These are phyloP conservation scores for Friedmanniomyces simplex DNA, from an alignment of 495 filamentous ascomycete species.

Conservation along the genomic window DNA sequence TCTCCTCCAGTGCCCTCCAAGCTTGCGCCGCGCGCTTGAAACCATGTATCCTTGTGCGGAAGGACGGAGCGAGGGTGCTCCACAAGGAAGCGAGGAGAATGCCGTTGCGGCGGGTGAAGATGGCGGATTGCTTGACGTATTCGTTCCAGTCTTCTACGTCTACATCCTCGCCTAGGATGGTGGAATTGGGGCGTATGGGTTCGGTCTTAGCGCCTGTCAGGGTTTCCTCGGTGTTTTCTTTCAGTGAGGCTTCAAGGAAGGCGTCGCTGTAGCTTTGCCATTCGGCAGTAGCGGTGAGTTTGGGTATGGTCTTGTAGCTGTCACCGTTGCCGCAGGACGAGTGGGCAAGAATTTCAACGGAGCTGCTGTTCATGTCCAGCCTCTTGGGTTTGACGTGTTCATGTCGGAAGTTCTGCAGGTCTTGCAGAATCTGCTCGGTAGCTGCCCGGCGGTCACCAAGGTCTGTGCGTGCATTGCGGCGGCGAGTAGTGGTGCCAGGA, in stretches of 20 bases:
- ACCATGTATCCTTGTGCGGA: conserved; percentile 4
- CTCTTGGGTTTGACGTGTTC: conserved; percentile 9
- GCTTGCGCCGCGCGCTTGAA: conserved; percentile 4
- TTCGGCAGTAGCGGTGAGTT: neutral
- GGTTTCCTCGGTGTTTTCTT: conserved; percentile 10
- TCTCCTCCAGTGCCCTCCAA: conserved; percentile 14
- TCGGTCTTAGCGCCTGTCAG: conserved; percentile 10
- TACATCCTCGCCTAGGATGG: neutral
- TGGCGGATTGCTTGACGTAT: conserved; percentile 18
- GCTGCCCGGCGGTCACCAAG: neutral
- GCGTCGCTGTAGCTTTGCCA: conserved; percentile 8
- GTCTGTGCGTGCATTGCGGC: neutral
- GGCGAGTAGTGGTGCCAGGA: neutral
- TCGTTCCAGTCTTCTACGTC: conserved; percentile 18
- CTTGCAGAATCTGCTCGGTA: conserved; percentile 12
- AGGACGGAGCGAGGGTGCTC: neutral
- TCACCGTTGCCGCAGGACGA: conserved; percentile 11
- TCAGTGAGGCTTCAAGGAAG: conserved; percentile 9
- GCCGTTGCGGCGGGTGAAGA: conserved; percentile 14
- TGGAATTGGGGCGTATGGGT: neutral
- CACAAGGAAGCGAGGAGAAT: conserved; percentile 2
- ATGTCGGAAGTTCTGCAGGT: conserved; percentile 10
- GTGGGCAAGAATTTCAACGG: conserved; percentile 18
- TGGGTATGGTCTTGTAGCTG: conserved; percentile 2
- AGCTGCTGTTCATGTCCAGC: conserved; percentile 6